Conservation (phyloP, 306 rosid species). For the Fagus sylvatica region DNA sequence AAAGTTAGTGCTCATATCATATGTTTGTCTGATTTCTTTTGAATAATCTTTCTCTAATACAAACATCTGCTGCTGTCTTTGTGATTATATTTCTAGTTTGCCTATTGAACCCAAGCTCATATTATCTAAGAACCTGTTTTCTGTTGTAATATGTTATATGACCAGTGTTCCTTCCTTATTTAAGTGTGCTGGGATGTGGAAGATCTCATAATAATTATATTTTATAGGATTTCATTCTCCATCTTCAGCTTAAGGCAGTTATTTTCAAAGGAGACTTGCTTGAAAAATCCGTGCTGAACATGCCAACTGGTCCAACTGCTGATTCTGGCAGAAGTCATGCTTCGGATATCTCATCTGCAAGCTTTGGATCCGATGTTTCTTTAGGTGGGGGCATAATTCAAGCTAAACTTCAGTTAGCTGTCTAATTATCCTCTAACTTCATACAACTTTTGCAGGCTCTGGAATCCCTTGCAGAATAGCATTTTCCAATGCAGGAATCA, state of each 20-base stretch:
- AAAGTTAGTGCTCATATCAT: neutral
- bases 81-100: neutral
- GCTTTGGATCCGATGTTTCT: constrained; percentile 83
- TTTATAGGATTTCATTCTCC: constrained; percentile 66
- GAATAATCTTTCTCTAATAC: neutral
- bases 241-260: constrained; percentile 60
- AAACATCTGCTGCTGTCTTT: constrained; percentile 12
- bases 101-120: neutral
- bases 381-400: constrained; percentile 51
- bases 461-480: constrained; percentile 76
- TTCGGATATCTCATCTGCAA: constrained; percentile 60
- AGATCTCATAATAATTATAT: constrained; percentile 30
- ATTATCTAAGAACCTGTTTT: constrained; percentile 6
- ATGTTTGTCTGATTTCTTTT: neutral
- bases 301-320: constrained; percentile 30
- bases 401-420: constrained; percentile 3
- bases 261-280: constrained; percentile 47
- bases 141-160: constrained; percentile 23
- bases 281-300: constrained; percentile 45
- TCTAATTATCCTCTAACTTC: constrained; percentile 7
- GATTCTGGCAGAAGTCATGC: constrained; percentile 45
- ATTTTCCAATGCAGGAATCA: constrained; percentile 74
- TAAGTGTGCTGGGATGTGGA: constrained; percentile 1
- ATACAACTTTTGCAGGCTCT: constrained; percentile 44
- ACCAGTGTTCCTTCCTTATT: constrained; percentile 14